These are phyloP conservation scores for Lactuca saligna DNA, from an alignment of 129 eudicot species.

Conservation along the genomic window DNA sequence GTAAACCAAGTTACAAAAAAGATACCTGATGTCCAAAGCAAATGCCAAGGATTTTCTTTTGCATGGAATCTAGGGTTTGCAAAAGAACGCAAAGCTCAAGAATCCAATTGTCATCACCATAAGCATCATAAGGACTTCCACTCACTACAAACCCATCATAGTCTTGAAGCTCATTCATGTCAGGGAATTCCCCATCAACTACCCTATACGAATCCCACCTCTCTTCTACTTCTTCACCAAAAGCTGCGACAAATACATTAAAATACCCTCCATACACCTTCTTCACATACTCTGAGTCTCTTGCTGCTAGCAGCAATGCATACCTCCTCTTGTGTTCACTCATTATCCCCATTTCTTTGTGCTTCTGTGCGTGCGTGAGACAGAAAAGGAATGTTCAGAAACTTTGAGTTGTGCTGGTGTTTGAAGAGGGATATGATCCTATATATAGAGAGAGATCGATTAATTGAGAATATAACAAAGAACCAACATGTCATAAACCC, in stretches of 20 bases:
- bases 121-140: constrained; percentile 86
- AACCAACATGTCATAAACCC: background rate
- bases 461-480: constrained; percentile 26
- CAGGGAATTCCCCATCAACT: constrained; percentile 71
- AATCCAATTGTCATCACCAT: constrained; percentile 76
- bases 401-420: constrained; percentile 14
- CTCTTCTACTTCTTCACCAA: constrained; percentile 60
- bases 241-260: constrained; percentile 62
- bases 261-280: constrained; percentile 74
- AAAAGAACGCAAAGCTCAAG: constrained; percentile 62
- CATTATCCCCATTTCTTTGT: constrained; percentile 33
- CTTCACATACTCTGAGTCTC: constrained; percentile 76
- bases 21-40: constrained; percentile 93
- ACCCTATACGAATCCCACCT: constrained; percentile 75
- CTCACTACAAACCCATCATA: constrained; percentile 81
- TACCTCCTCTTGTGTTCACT: constrained; percentile 43
- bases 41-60: constrained; percentile 79
- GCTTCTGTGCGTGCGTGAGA: background rate
- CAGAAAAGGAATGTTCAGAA: background rate
- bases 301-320: constrained; percentile 59
- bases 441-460: constrained; percentile 13
- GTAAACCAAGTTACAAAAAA: constrained; percentile 1
- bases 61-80: constrained; percentile 57
- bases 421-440: constrained; percentile 13
- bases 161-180: constrained; percentile 38